Conservation (phyloP, 164 flowering plant species). For the Buxus sempervirens region DNA sequence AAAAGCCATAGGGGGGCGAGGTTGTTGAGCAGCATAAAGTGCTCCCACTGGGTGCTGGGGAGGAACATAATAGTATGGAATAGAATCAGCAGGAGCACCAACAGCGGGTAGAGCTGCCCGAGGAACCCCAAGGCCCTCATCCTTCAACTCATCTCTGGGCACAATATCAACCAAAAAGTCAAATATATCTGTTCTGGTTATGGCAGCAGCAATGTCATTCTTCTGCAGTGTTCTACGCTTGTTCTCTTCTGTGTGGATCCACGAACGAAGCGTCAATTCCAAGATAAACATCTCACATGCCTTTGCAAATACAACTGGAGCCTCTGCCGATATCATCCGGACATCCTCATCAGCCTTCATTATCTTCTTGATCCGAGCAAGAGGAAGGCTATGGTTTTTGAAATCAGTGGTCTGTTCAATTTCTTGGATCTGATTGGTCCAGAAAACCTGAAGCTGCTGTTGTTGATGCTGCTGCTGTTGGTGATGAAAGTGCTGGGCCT, state of each 20-base stretch:
- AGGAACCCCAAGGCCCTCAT: slow-evolving; percentile 20
- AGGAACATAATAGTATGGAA: slow-evolving; percentile 16
- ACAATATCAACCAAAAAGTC: slow-evolving; percentile 25
- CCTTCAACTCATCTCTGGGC: slow-evolving; percentile 24
- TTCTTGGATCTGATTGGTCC: slow-evolving; percentile 21
- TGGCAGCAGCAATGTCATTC: slow-evolving; percentile 25
- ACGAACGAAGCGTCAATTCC: slow-evolving; percentile 22
- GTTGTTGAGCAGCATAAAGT: slow-evolving; percentile 11
- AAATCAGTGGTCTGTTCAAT: slow-evolving; percentile 24
- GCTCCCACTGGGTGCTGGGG: slow-evolving; percentile 7
- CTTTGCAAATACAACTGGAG: slow-evolving; percentile 22
- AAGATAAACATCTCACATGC: slow-evolving; percentile 24
- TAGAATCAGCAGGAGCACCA: slow-evolving; percentile 13
- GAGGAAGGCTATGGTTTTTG: slow-evolving; percentile 24
- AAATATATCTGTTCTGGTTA: slow-evolving; percentile 22
- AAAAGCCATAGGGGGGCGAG: slow-evolving; percentile 10
- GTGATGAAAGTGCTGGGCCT: slow-evolving; percentile 23
- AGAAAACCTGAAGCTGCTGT: slow-evolving; percentile 23
- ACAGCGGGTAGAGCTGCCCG: slow-evolving; percentile 16
- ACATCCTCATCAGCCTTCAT: slow-evolving; percentile 28
- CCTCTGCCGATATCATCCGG: slow-evolving; percentile 24
- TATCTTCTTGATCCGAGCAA: slow-evolving; percentile 24
- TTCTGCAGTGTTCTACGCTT: slow-evolving; percentile 24
- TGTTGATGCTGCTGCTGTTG: slow-evolving; percentile 24
- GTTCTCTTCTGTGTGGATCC: slow-evolving; percentile 28